Base-by-base conservation (phyloP, 257 asterid species). In the Salvia hispanica region DNA sequence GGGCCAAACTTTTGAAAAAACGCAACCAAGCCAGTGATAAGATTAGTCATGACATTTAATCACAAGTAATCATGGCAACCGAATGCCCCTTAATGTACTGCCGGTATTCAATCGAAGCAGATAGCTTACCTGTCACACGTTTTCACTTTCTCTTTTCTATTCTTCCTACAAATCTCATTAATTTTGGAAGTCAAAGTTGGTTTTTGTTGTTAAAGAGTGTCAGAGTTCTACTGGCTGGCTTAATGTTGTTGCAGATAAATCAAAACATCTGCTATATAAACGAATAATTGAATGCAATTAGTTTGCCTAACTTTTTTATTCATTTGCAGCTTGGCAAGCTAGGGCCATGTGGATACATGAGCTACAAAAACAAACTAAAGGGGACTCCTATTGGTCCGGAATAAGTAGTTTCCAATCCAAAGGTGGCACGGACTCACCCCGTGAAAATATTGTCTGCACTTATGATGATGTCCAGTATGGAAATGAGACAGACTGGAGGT, bases 341-440 rank as follows among this genome's bases (percentile, higher is more conserved):
- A 83, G 99, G 77, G 78, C 82, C 28, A 83, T 80, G 87, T 94
- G 99, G 99, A 86, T 91, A 88, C 81, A 91, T 65, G 99, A 85
- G 83, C 90, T 94, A 62, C 95, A 94, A 67, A 88, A 88, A 78
- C 82, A 47, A 76, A 80, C 84, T n/a, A 88, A 87, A 82, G 91
- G 81, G 14, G 83, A 80, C 51, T 70, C 89, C 43, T 71, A 80
- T 72, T 83, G 87, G 92, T 77, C 76, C 60, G 92, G 88, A 56
- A 66, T 79, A 37, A 73, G 67, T 56, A 74, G 81, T 57, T 84
- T 48, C 21, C 80, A 75, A 43, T 69, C 80, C 6, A 86, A 81
- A 74, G 95, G 78, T 16, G 75, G 70, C 59, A 7, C 73, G 2
- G 69, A 81, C 74, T 82, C 83, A 33, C 82, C 84, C 0, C 84